These are phyloP conservation scores for Hypoxylon sp. DNA, from an alignment of 2,329 filamentous ascomycete species.

Conservation along the genomic window DNA sequence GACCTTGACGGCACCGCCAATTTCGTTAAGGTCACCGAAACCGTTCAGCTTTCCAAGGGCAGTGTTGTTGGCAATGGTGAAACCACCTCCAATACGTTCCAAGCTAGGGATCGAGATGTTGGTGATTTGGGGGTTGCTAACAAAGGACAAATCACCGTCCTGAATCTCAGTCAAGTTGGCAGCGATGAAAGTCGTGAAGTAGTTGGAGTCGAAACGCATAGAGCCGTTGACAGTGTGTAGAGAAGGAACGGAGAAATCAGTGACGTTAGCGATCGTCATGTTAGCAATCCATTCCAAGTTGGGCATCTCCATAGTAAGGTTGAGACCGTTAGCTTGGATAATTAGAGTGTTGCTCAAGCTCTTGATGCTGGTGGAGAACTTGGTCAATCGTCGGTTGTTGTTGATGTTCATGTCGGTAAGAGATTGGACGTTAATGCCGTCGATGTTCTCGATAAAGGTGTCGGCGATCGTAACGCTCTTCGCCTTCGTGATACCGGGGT, in stretches of 20 bases:
- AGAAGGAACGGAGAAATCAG: constrained; percentile 79
- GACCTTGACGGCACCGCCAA: constrained; percentile 87
- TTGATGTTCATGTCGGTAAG: constrained; percentile 83
- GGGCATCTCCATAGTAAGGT: constrained; percentile 80
- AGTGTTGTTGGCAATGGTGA: constrained; percentile 92
- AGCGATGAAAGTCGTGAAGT: constrained; percentile 71
- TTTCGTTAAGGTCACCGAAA: constrained; percentile 76
- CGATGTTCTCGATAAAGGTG: constrained; percentile 83
- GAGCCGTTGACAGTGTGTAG: constrained; percentile 82
- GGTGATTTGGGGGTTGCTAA: constrained; percentile 72
- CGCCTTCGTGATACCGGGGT: constrained; percentile 74
- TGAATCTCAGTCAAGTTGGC: constrained; percentile 80
- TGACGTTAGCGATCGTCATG: constrained; percentile 86
- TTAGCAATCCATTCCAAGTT: constrained; percentile 84
- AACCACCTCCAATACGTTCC: constrained; percentile 79
- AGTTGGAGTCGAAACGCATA: constrained; percentile 87
- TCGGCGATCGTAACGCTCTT: constrained; percentile 82
- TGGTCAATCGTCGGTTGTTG: constrained; percentile 88
- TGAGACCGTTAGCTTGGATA: constrained; percentile 84
- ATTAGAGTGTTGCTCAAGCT: constrained; percentile 80
- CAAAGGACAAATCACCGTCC: constrained; percentile 72
- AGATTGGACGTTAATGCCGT: constrained; percentile 84
- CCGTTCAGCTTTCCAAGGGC: constrained; percentile 74
- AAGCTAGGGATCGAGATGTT: constrained; percentile 85
- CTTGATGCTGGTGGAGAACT: constrained; percentile 81